Base-by-base conservation (phyloP, 2,329 filamentous ascomycete genomes). In the Neofusicoccum sp. region DNA sequence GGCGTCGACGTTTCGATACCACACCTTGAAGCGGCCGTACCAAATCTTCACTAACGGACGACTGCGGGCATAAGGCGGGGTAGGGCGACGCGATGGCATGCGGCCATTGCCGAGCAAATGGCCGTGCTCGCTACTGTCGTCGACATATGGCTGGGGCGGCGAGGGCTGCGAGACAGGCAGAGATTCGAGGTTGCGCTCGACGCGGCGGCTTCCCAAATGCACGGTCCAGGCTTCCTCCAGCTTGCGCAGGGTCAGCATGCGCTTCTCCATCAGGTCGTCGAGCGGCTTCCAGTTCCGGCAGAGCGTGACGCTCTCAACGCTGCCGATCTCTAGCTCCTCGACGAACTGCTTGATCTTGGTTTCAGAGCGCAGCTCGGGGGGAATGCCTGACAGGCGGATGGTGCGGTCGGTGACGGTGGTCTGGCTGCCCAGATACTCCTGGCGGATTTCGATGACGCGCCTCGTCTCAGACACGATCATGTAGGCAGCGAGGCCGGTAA, bases 391-490 rank as follows among this genome's bases (percentile, higher is more conserved):
- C 16, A 99, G 79, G 29, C 92, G 89, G 70, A 99, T 93, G 0
- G 95, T 99, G 36, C 93, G 88, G 77, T 99, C 95, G 1, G 95
- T 98, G 58, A 97, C 87, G n/a, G 94, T 98, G 0, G 91, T 93
- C 76, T 98, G 94, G 28, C 89, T 92, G 11, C 95, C 95, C 8
- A 99, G 84, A 73, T 97, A 99, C 64, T 93, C 88, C 75, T 99
- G 95, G 29, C 95, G 84, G 34, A 94, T 85, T 63, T 89, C 86
- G 67, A 98, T 96, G 59, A 99, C 89, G 64, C 88, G 89, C 68
- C 89, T 87, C 0, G 95, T 98, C 77, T 97, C 89, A 45, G 85
- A 84, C 64, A 94, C 87, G 70, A 98, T 87, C 68, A 94, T 85
- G 73, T 93, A 96, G 11, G 97, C 80, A 0, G 91, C 90, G 45